Conservation (phyloP, 768 basidiomycete species). For the Amanita subjunquillea region DNA sequence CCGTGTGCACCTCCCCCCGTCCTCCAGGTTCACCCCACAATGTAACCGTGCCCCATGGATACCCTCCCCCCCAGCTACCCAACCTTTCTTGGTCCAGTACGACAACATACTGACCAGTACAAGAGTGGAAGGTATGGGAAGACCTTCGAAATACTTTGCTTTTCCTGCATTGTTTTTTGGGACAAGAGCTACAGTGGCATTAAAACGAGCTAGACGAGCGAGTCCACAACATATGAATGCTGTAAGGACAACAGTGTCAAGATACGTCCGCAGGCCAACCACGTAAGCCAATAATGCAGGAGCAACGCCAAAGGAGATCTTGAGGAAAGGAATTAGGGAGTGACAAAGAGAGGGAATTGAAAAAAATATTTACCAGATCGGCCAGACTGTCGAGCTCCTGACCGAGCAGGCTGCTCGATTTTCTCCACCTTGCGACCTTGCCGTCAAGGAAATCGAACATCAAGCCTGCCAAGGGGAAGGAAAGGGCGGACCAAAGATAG, state of each 20-base stretch:
- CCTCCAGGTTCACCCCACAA: conserved; percentile 66
- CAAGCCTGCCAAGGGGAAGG: conserved; percentile 84
- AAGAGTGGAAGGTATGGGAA: conserved; percentile 91
- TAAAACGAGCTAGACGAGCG: conserved; percentile 95
- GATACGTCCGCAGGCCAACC: conserved; percentile 82
- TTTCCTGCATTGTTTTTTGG: conserved; percentile 86
- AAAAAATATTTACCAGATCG: conserved; percentile 59
- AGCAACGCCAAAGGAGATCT: conserved; percentile 98
- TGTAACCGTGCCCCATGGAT: conserved; percentile 67
- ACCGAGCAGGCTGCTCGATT: conserved; percentile 89
- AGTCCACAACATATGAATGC: conserved; percentile 94
- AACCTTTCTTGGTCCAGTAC: conserved; percentile 76
- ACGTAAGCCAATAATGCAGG: conserved; percentile 90
- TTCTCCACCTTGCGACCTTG: conserved; percentile 96
- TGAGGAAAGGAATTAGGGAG: conserved; percentile 3
- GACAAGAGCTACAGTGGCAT: conserved; percentile 91
- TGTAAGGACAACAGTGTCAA: conserved; percentile 81
- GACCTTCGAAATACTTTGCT: conserved; percentile 91
- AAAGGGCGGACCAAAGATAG: conserved; percentile 80
- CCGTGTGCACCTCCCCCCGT: conserved; percentile 77
- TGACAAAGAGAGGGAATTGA: conserved; percentile 5
- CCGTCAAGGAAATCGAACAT: conserved; percentile 98
- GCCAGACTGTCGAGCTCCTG: conserved; percentile 97
- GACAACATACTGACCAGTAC: conserved; percentile 69
- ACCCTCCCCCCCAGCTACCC: conserved; percentile 71